These are phyloP conservation scores for Mortierella sp. DNA, from an alignment of 371 early-diverging fungal species.

Conservation along the genomic window DNA sequence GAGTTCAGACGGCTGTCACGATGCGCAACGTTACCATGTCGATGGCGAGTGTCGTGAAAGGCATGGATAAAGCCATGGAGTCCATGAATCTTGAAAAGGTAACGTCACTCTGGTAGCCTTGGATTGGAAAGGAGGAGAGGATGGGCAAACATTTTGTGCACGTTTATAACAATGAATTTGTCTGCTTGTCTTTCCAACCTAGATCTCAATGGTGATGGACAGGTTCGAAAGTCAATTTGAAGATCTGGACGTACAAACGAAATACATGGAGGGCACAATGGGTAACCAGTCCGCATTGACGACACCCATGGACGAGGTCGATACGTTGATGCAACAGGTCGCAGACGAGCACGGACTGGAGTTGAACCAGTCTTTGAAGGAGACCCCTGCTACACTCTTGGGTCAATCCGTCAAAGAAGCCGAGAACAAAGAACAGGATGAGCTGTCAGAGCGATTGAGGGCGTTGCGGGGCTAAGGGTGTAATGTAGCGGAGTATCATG, in stretches of 20 bases:
- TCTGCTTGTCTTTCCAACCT: neutral
- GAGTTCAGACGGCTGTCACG: slow-evolving; percentile 95
- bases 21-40: slow-evolving; percentile 83
- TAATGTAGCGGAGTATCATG: too few species aligned
- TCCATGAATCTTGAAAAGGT: slow-evolving; percentile 94
- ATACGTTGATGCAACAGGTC: slow-evolving; percentile 90
- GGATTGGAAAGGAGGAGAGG: too few species aligned
- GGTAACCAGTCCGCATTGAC: slow-evolving; percentile 84
- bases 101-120: slow-evolving; percentile 1
- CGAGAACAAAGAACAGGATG: slow-evolving; percentile 67
- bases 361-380: slow-evolving; percentile 70
- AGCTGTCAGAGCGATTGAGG: slow-evolving; percentile 72
- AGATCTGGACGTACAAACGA: slow-evolving; percentile 92
- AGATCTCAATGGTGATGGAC: slow-evolving; percentile 95
- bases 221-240: slow-evolving; percentile 94
- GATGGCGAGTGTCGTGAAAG: slow-evolving; percentile 89
- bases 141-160: too few species aligned
- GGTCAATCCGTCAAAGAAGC: slow-evolving; percentile 25
- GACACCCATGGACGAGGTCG: slow-evolving; percentile 95
- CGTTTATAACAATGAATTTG: neutral
- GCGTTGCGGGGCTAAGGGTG: slow-evolving; percentile 39
- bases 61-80: slow-evolving; percentile 92
- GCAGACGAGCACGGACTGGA: slow-evolving; percentile 95
- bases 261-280: slow-evolving; percentile 93
- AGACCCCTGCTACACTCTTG: slow-evolving; percentile 58